phyloP scores from a whole-genome alignment of 2,329 filamentous ascomycete genomes.

The Penicillium janthinellum region DNA sequence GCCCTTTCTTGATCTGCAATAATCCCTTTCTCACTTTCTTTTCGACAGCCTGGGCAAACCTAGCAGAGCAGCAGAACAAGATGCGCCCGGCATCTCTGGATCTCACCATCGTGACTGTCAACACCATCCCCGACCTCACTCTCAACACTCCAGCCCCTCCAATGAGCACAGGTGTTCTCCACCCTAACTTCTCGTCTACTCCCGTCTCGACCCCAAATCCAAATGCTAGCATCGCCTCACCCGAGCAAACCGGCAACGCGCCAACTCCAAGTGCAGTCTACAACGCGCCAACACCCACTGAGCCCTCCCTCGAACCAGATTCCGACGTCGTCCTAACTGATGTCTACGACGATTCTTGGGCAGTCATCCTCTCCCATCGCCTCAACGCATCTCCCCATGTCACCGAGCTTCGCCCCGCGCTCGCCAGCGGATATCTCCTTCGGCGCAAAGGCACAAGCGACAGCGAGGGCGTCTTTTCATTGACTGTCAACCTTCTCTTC shows the following conservation, averaged over 20 bases:
- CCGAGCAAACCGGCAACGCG: slow-evolving; percentile 46
- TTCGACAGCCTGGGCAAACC: slow-evolving; percentile 38
- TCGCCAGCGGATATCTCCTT: slow-evolving; percentile 51
- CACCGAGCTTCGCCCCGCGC: slow-evolving; percentile 45
- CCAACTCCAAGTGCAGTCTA: slow-evolving; percentile 43
- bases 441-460: slow-evolving; percentile 47
- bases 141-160: slow-evolving; percentile 37
- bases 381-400: slow-evolving; percentile 45
- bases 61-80: slow-evolving; percentile 44
- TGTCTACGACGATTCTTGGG: slow-evolving; percentile 62
- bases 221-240: slow-evolving; percentile 39
- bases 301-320: slow-evolving; percentile 48
- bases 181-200: slow-evolving; percentile 37
- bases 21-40: slow-evolving; percentile 22
- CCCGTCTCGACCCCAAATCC: slow-evolving; percentile 44
- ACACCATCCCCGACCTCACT: slow-evolving; percentile 37
- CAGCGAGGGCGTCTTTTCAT: slow-evolving; percentile 44
- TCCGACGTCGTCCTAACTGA: slow-evolving; percentile 61
- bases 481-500: slow-evolving; percentile 48
- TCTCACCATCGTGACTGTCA: slow-evolving; percentile 40
- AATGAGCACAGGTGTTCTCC: slow-evolving; percentile 37
- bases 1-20: neutral
- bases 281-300: slow-evolving; percentile 40
- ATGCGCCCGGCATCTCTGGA: slow-evolving; percentile 37
- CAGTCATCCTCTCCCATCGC: slow-evolving; percentile 56